These are phyloP conservation scores for Colletotrichum abscissum DNA, from an alignment of 2,329 filamentous ascomycete species.

Conservation along the genomic window DNA sequence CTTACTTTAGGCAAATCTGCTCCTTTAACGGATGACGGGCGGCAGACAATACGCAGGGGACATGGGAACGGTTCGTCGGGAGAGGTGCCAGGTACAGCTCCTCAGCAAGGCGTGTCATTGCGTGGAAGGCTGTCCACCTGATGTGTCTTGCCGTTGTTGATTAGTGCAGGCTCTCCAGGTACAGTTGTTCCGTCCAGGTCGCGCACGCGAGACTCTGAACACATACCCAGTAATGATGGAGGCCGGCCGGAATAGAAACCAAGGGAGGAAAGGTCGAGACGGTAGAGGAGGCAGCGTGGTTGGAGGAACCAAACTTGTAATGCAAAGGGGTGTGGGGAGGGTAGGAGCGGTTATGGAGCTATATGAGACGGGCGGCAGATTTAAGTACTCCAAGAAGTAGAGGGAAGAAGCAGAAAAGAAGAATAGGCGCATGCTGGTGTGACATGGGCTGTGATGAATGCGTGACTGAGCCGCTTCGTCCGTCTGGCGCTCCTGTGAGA, in stretches of 20 bases:
- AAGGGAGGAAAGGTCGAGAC: not conserved
- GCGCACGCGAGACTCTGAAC: not conserved
- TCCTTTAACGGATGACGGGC: conserved; percentile 25
- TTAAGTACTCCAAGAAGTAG: not conserved
- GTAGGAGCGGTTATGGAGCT: conserved; percentile 12
- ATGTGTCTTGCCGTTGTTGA: not conserved
- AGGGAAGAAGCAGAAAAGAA: not conserved
- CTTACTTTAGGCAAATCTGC: conserved; percentile 23
- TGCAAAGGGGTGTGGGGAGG: conserved; percentile 4
- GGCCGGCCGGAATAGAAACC: not conserved
- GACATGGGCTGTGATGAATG: not conserved
- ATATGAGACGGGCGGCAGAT: conserved; percentile 14
- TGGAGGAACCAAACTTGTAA: conserved; percentile 18
- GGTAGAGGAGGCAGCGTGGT: conserved; percentile 12
- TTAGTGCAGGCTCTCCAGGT: not conserved
- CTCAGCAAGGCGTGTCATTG: not conserved
- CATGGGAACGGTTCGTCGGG: conserved; percentile 16
- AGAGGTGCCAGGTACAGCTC: conserved; percentile 14
- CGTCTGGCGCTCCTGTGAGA: not conserved
- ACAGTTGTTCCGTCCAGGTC: not conserved
- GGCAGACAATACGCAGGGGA: conserved; percentile 29
- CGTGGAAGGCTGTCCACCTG: not conserved
- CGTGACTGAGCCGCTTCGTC: conserved; percentile 14
- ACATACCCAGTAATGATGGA: not conserved
- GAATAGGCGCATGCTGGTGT: conserved; percentile 1